These are phyloP conservation scores for Pinus taeda DNA, from an alignment of 75 land plant species.

Conservation along the genomic window DNA sequence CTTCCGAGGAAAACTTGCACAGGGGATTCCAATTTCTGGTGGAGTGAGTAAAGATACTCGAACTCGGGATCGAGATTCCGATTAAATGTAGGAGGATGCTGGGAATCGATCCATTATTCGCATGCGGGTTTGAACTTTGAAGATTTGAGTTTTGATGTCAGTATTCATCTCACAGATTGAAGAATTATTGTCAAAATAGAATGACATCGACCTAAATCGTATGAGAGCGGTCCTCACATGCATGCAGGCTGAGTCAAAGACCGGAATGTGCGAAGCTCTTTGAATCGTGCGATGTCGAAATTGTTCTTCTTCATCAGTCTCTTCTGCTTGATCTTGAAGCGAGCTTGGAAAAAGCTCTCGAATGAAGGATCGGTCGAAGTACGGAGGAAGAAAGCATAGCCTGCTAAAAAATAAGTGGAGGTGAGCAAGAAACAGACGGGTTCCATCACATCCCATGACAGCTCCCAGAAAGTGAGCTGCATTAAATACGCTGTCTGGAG, in stretches of 20 bases:
- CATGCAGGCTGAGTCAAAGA: background rate
- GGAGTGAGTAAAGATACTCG: no score
- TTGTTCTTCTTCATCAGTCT: conserved; percentile 26
- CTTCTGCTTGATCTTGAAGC: conserved; percentile 45
- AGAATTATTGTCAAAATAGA: no score
- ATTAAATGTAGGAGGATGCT: no score
- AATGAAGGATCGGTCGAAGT: conserved; percentile 53
- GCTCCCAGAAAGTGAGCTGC: conserved; percentile 90
- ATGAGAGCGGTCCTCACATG: background rate
- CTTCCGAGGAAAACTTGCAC: no score
- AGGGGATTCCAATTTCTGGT: no score
- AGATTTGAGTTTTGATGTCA: no score
- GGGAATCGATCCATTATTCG: no score
- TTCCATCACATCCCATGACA: conserved; percentile 86
- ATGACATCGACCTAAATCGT: no score
- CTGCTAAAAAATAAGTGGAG: conserved; percentile 45
- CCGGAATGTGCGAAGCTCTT: conserved; percentile 4
- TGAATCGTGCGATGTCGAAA: conserved; percentile 37
- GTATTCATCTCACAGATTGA: no score
- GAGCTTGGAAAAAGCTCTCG: conserved; percentile 53
- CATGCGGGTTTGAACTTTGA: no score
- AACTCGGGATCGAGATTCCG: no score
- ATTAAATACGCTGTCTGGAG: conserved; percentile 52
- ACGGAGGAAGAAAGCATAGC: conserved; percentile 59
- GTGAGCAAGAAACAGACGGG: conserved; percentile 74